Conservation (phyloP, 306 rosid genomes). For the Styphnolobium japonicum region DNA sequence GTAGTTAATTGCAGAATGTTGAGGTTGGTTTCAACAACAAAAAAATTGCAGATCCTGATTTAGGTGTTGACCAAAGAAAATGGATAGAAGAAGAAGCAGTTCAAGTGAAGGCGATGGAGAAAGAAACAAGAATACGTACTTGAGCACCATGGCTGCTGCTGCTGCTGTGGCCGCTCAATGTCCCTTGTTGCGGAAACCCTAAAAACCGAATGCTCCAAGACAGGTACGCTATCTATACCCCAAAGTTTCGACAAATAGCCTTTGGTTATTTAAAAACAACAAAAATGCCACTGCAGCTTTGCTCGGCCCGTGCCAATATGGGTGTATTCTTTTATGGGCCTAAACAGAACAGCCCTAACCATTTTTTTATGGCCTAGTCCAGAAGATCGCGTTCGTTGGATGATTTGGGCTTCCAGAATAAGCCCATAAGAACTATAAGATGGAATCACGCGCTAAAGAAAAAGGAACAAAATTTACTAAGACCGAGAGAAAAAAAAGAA, state of each 20-base stretch:
- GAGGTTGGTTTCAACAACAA: not conserved
- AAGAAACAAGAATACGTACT: conserved; percentile 35
- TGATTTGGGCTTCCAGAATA: not conserved
- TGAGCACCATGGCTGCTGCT: conserved; percentile 74
- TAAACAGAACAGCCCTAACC: not conserved
- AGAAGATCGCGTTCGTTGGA: not conserved
- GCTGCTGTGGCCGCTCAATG: not conserved
- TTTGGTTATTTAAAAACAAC: not conserved
- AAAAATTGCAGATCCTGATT: not conserved
- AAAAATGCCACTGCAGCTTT: conserved; percentile 2
- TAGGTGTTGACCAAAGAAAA: not conserved
- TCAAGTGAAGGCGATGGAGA: not conserved
- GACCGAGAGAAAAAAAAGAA: too few species aligned
- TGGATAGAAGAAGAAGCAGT: not conserved
- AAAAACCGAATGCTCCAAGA: not conserved
- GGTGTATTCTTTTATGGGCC: not conserved
- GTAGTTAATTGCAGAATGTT: not conserved
- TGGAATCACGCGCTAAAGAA: not conserved
- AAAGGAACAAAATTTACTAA: too few species aligned
- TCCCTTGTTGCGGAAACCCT: conserved; percentile 41
- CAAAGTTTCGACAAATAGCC: not conserved
- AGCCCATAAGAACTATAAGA: not conserved
- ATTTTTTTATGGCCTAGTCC: not conserved
- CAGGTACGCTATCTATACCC: conserved; percentile 14
- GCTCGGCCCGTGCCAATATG: not conserved